Evolutionary conservation across 805 yeast genomes (phyloP), one percentile per base, ranked within the genome.

Genomic region (Cyberlindnera americana): DNA sequence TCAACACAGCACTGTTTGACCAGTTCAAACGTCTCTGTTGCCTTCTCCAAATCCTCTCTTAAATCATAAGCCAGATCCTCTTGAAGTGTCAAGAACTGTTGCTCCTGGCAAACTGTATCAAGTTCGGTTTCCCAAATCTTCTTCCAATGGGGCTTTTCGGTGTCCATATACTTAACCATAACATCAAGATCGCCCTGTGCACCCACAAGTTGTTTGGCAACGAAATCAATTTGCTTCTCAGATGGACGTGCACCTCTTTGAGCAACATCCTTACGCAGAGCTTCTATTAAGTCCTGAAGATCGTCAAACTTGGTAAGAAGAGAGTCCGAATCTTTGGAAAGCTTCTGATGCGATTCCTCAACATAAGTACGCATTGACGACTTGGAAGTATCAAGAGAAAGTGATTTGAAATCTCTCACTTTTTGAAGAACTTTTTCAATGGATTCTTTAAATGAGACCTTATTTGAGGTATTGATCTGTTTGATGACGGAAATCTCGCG

Each of bases 61-160:
- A 93, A 64, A 56, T 91, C 95, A 22, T 70, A 71, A 2, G 87
- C 77, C 39, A 95, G 73, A 44, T 87, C 95, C 53, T 88, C 96
- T 60, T 91, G 97, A 15, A 88, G 72, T 40, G 85, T 85, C 64
- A 90, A 78, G 59, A 88, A 88, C 49, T 91, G 95, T 60, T 93
- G 98, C 55, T 90, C 97, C 54, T 88, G 95, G 48, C 95, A 83
- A 12, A 93, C 91, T 26, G 82, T 81, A 45, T 88, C 93, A 40
- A 93, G 72, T 56, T 89, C 96, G 5, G 81, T 67, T 57, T 90
- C 96, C 97, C 99, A 91, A 8, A 87, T 81, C 49, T 77, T 77
- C 56, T 86, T 85, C 96, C 98, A 89, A 23, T 77, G 78, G 6
- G 89, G 81, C 48, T 84, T 84, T 56, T 89, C 98, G 5, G 68